Conservation (phyloP, 1,139 yeast genomes). For the Scheffersomyces stambukii region DNA sequence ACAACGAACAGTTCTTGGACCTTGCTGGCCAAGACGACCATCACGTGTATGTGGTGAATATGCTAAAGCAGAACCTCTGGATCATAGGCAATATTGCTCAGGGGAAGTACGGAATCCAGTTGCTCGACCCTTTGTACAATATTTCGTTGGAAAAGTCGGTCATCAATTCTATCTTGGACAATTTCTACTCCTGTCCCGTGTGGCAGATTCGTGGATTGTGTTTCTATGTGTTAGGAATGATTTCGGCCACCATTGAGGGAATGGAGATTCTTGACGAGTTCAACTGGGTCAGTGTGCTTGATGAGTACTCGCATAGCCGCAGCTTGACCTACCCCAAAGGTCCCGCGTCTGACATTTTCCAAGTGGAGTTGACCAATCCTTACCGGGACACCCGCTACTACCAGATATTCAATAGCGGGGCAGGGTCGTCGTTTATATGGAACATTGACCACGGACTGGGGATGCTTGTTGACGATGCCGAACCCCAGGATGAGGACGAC, state of each 20-base stretch:
- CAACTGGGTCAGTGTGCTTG: constrained; percentile 66
- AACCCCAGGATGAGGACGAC: constrained; percentile 11
- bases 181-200: constrained; percentile 43
- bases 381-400: constrained; percentile 29
- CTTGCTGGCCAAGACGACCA: constrained; percentile 10
- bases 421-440: constrained; percentile 5
- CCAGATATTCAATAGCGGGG: constrained; percentile 21
- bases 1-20: constrained; percentile 13
- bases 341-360: constrained; percentile 15
- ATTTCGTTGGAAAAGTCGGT: constrained; percentile 47
- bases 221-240: constrained; percentile 71
- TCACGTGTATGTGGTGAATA: constrained; percentile 5
- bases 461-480: constrained; percentile 1
- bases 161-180: constrained; percentile 44
- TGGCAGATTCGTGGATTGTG: constrained; percentile 74
- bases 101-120: constrained; percentile 59
- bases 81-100: constrained; percentile 82
- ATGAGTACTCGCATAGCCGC: constrained; percentile 48
- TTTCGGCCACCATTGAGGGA: constrained; percentile 74
- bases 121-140: constrained; percentile 53
- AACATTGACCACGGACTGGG: constrained; percentile 3
- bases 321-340: constrained; percentile 53
- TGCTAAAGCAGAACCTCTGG: constrained; percentile 76
- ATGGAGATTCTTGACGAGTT: constrained; percentile 80
- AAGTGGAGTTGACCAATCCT: constrained; percentile 25